Evolutionary conservation across 257 asterid species (phyloP), one percentile per base, ranked within the genome.

Genomic region (Plantago elongata): DNA sequence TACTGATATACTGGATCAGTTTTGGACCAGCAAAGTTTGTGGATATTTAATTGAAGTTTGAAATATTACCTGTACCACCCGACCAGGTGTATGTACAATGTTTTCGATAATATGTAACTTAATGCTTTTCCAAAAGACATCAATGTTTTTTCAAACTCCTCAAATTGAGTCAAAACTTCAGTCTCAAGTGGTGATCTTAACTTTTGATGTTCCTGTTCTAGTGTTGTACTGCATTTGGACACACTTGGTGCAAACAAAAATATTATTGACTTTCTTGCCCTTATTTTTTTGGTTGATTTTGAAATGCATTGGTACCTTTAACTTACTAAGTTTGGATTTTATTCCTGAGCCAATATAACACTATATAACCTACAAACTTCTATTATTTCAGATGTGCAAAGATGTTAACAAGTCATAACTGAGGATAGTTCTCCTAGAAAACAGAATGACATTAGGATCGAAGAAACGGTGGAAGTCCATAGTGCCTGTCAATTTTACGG

Each of bases 391-490:
- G 96, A 74, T 64, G 66, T 61, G 60, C 65, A 64, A 59, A 34
- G 76, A 78, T 55, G 78, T 65, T 9, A 10, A 57, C 50, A 66
- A 75, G 74, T 55, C 62, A 69, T 73, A 71, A 71, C 62, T 70
- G 75, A 78, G 61, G 69, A 62, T 71, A 49, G 57, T 58, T 58
- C 48, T 71, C 61, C 68, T 51, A 47, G 62, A 30, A 61, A 78
- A 71, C 80, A 78, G 66, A 65, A 89, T 93, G 99, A 68, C 80
- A 59, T 62, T 82, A 65, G 81, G 80, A 72, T 65, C 88, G 42
- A 93, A 75, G 83, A 84, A 84, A 71, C 80, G 82, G 51, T 89
- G 96, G 97, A 93, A 85, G 72, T 82, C 92, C 37, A 69, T 75
- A 49, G 74, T 81, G 58, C 95, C 96, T 7, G 76, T 73, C 46